Evolutionary conservation across 805 yeast genomes (phyloP), one percentile per base, ranked within the genome.

Genomic region (Saccharomyces cerevisiae): DNA sequence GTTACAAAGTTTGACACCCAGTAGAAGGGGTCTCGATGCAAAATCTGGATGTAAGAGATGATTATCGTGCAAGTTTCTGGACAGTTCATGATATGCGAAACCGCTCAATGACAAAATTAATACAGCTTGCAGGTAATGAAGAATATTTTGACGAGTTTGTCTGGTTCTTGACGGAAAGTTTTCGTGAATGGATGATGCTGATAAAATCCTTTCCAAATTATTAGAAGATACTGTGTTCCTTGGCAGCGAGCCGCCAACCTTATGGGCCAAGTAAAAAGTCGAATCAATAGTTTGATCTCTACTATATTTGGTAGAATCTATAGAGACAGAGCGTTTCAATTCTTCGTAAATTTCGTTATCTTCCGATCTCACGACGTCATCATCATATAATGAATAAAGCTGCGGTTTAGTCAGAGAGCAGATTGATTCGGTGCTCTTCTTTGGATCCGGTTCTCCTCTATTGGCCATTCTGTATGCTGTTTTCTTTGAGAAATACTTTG

Each of bases 21-120:
- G 67, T 28, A 69, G 70, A 61, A 70, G 71, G 51, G 78, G 81
- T 61, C 71, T 71, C 47, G 73, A 70, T 17, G 79, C 70, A 54
- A 76, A 61, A 46, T 71, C 66, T 11, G 73, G 70, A 17, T 72
- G 76, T 46, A 73, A 70, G 49, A 74, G 72, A 58, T 79, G 83
- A 52, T 76, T 76, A 58, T 71, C 79, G 61, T 81, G 81, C 54
- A 82, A 72, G 58, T 80, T 79, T 55, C 73, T 76, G 10, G 82
- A 76, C 43, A 83, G 67, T 56, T 73, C 79, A 61, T 82, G 78
- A 65, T 81, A 82, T 6, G 78, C 60, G 51, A 76, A 77, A 10
- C 88, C 87, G 30, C 78, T 73, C 2, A 70, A 52, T 2, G 80
- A 73, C 28, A 77, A 31, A 11, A 65, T 60, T 24, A 54, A 53